Evolutionary conservation across 371 early-diverging fungal genomes (phyloP).

Genomic region (Smittium culicis): DNA sequence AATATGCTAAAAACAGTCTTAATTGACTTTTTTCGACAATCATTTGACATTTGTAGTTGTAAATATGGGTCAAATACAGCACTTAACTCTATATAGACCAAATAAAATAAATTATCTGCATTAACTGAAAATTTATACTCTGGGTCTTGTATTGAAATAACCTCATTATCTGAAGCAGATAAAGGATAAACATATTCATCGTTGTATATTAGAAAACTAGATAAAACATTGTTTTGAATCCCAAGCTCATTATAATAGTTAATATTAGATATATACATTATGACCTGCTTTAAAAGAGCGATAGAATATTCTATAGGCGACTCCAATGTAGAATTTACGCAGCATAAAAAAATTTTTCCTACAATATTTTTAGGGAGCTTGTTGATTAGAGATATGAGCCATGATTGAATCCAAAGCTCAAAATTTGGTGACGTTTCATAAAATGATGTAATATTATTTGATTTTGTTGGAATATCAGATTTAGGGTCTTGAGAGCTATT

Average conservation of each 20-base stretch:
- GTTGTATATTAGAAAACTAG: background rate
- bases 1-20: slow-evolving; percentile 4
- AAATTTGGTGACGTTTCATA: background rate
- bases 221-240: background rate
- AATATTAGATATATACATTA: background rate
- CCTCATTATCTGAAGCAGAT: background rate
- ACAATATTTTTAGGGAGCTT: background rate
- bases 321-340: background rate
- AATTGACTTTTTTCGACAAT: background rate
- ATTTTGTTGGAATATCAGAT: background rate
- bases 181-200: background rate
- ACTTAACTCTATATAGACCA: background rate
- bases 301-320: slow-evolving; percentile 1
- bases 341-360: background rate
- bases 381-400: background rate
- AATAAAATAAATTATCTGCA: background rate
- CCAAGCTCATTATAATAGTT: background rate
- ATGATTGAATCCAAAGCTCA: background rate
- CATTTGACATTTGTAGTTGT: background rate
- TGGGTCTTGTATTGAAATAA: background rate
- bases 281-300: background rate
- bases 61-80: slow-evolving; percentile 4
- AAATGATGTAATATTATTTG: background rate
- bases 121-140: background rate
- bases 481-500: background rate